Evolutionary conservation across 2,329 filamentous ascomycete genomes (phyloP).

Genomic region (Nigrospora sphaerica): DNA sequence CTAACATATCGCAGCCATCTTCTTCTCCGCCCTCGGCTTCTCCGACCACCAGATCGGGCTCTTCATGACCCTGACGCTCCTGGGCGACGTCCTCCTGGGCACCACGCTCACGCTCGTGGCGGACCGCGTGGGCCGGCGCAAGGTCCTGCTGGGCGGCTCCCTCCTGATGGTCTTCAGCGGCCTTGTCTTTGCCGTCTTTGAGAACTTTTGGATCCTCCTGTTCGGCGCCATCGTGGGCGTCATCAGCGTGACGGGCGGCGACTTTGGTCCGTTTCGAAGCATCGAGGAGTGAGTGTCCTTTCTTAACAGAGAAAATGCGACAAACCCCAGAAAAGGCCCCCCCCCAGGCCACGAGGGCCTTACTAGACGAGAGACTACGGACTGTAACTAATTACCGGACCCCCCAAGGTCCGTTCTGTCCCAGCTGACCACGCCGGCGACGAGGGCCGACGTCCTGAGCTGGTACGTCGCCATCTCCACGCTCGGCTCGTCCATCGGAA

Average conservation of each 20-base stretch:
- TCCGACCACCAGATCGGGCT: conserved; percentile 53
- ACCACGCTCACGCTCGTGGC: conserved; percentile 52
- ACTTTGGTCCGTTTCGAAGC: conserved; percentile 61
- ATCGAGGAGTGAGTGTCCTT: conserved; percentile 46
- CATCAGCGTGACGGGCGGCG: conserved; percentile 55
- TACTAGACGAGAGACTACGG: too few relatives aligned
- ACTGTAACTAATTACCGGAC: conserved; percentile 34
- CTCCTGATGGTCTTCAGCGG: conserved; percentile 49
- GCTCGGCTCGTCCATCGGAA: conserved; percentile 53
- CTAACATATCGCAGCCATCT: conserved; percentile 31
- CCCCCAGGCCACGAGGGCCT: conserved; percentile 35
- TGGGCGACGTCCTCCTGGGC: conserved; percentile 52
- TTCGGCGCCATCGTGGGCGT: conserved; percentile 52
- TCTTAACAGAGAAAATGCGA: neutral
- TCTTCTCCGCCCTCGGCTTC: conserved; percentile 48
- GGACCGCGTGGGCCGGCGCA: conserved; percentile 47
- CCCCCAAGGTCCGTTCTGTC: conserved; percentile 37
- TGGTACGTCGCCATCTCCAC: conserved; percentile 55
- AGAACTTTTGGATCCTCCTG: conserved; percentile 52
- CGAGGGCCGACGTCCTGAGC: conserved; percentile 50
- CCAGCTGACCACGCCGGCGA: conserved; percentile 39
- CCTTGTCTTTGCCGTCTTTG: conserved; percentile 41
- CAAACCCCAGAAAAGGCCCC: conserved; percentile 3
- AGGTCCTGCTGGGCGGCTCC: conserved; percentile 47
- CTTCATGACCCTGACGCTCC: conserved; percentile 59